Conservation (phyloP, 2,329 filamentous ascomycete species). For the Aspergillus costaricaensis region DNA sequence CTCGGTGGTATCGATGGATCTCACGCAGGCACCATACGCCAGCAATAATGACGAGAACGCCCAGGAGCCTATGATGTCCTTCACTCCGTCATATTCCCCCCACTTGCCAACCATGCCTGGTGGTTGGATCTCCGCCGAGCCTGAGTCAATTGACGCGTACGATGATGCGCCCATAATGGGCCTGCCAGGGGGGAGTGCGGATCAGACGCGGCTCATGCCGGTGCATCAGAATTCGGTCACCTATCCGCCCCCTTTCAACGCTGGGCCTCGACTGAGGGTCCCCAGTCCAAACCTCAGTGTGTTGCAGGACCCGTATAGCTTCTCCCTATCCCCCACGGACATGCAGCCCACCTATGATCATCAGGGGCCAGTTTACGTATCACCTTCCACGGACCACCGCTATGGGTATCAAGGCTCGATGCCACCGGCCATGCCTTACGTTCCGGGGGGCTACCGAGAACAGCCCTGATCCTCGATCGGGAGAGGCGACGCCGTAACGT, state of each 20-base stretch:
- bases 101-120: constrained; percentile 28
- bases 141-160: constrained; percentile 28
- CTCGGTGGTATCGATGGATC: constrained; percentile 13
- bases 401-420: constrained; percentile 22
- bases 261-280: constrained; percentile 25
- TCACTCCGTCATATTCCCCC: constrained; percentile 19
- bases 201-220: constrained; percentile 23
- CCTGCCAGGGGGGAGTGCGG: constrained; percentile 18
- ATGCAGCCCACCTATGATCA: constrained; percentile 24
- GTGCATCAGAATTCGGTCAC: constrained; percentile 36
- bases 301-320: constrained; percentile 27
- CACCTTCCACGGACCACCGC: constrained; percentile 24
- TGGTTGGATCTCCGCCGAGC: constrained; percentile 30
- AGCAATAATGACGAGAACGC: constrained; percentile 10
- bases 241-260: constrained; percentile 38
- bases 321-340: constrained; percentile 28
- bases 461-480: constrained; percentile 17
- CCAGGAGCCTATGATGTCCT: constrained; percentile 14
- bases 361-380: constrained; percentile 28
- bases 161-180: constrained; percentile 19
- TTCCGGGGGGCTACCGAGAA: constrained; percentile 19
- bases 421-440: constrained; percentile 17
- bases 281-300: constrained; percentile 23
- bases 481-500: neutral
- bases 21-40: constrained; percentile 15